These are phyloP conservation scores for Butyriboletus loyo DNA, from an alignment of 768 basidiomycete genomes.

Conservation along the genomic window DNA sequence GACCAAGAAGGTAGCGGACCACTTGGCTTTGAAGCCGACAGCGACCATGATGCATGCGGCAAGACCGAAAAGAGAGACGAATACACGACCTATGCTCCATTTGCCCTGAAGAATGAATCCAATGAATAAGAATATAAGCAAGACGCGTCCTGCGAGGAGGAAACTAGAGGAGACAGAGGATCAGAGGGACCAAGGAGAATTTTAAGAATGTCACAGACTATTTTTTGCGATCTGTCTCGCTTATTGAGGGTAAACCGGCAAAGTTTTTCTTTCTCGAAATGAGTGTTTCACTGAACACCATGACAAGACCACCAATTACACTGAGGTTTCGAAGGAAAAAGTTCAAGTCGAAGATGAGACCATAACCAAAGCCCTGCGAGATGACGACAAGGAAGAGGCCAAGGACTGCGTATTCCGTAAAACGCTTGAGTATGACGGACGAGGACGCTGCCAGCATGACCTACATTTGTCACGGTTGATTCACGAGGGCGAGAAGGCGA, in stretches of 20 bases:
- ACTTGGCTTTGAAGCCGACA: conserved; percentile 98
- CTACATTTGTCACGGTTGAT: conserved; percentile 38
- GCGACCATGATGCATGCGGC: conserved; percentile 95
- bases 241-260: conserved; percentile 85
- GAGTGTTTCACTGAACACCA: conserved; percentile 98
- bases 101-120: conserved; percentile 94
- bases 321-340: conserved; percentile 99
- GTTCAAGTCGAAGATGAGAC: conserved; percentile 98
- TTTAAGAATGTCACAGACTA: conserved; percentile 58
- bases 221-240: conserved; percentile 96
- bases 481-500: not conserved
- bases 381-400: conserved; percentile 90
- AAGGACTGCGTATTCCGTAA: conserved; percentile 85
- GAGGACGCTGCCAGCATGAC: conserved; percentile 85
- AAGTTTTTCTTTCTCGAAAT: conserved; percentile 82
- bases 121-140: conserved; percentile 98
- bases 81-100: conserved; percentile 82
- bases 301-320: conserved; percentile 96
- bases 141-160: conserved; percentile 93
- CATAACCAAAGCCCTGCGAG: conserved; percentile 96
- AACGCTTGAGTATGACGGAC: conserved; percentile 81
- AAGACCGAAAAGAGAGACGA: conserved; percentile 88
- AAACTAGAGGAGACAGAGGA: conserved; percentile 52
- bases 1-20: conserved; percentile 95
- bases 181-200: not conserved